Base-by-base conservation (phyloP, 2,329 filamentous ascomycete species). In the Monilinia polystroma region DNA sequence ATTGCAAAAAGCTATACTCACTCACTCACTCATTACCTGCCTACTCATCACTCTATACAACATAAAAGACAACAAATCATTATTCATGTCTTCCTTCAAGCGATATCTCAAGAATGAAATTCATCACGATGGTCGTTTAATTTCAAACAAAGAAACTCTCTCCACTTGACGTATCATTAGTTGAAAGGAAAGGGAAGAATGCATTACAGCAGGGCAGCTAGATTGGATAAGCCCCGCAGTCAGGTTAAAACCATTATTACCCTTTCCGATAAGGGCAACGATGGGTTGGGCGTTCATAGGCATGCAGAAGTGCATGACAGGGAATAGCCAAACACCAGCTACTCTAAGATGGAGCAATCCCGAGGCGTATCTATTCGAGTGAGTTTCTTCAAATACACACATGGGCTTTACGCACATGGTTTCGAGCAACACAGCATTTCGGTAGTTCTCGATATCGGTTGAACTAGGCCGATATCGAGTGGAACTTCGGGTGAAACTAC, bases 211-310 rank as follows among this genome's bases (percentile, higher is more conserved):
- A 51, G 45, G 58, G 14, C n/a, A 51, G 45, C 45, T 20, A 55
- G 20, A 35, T 62, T 51, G 58, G 58, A 62, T 52, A 20, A 62
- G 32, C 58, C 58, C 58, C 58, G 58, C 58, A 62, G 45, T 41
- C n/a, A n/a, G 35, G n/a, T 51, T 6, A 29, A 14, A 14, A 51
- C 23, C 49, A 52, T 26, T 16, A 52, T 26, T 16, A 7, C 16
- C 23, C 16, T n/a, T 62, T 51, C 51, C 43, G 29, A 60, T 38
- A 51, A 60, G 45, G 57, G 14, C 7, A 11, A 49, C 18, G 47
- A 20, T 20, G 57, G 20, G n/a, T 10, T 26, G 45, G 58, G 58
- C 32, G 32, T 62, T 38, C 58, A 26, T n/a, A 49, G 45, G 29
- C 29, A 12, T 38, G 41, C 23, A 58, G 41, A 45, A 6, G 56